Base-by-base conservation (phyloP, 805 yeast species). In the Saturnispora kantuleensis region DNA sequence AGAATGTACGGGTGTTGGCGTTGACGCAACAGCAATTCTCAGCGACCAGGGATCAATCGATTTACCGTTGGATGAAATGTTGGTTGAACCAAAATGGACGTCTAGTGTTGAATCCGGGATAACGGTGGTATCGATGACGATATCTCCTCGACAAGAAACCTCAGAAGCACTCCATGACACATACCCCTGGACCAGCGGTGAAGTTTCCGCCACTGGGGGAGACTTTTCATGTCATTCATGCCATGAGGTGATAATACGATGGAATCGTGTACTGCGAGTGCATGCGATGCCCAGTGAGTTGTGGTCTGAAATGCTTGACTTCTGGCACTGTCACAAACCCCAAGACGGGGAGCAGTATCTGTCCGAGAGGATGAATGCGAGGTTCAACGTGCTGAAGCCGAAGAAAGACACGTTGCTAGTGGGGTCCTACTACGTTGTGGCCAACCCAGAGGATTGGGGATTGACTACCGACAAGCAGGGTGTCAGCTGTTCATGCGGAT, bases 271-370 rank as follows among this genome's bases (percentile, higher is more conserved):
- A 13, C 17, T 38, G 3, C 60, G 56, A 11, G 63, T 77, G 38
- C 56, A 63, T 43, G 84, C 84, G 33, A 75, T 90, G 79, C 98
- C 98, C 0, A 83, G 95, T 1, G 97, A 88, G 56, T 68, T 77
- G 40, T 90, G 98, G 98, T 77, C 82, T 11, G 98, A 90, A 58
- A 66, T 93, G 73, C 83, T 90, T 95, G 97, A 90, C 47, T 84
- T 83, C 52, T 90, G 98, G 98, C 97, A 90, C 59, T 90, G 98
- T 58, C 97, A 90, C 57, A 83, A 82, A 54, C 94, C 94, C 0
- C 47, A 50, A 13, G 41, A 45, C 1, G 56, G 55, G 2, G 42
- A 47, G 2, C 41, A 54, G 16, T 46, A 57, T 26, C 16, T 35
- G 10, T 35, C 43, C 8, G 21, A 35, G 3, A 44, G 39, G 11